Base-by-base conservation (phyloP, 2,329 filamentous ascomycete genomes). In the Penicillium freii region DNA sequence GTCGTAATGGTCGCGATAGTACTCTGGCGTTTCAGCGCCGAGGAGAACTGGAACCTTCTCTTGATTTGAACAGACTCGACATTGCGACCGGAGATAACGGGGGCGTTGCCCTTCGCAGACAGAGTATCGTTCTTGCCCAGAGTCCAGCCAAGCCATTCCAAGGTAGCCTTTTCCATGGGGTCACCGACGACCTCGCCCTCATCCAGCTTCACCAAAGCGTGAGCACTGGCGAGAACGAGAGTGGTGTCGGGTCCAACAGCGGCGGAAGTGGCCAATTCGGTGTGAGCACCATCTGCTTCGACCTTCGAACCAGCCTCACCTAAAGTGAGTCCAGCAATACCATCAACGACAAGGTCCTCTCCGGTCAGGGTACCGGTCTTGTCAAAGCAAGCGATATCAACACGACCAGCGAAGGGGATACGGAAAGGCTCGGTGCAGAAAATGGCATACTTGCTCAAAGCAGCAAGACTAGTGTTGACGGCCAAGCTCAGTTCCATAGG, bases 401-500 rank as follows among this genome's bases (percentile, higher is more conserved):
- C 90, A 62, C 94, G 90, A 33, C 94, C 94, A 64, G 92, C 95
- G 67, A 90, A 97, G 0, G 95, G 95, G 69, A 99, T 99, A 56
- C 94, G 88, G 86, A 99, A 99, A 29, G 94, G 94, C 75, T 99
- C 95, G 2, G 94, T 99, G 73, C 94, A 99, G 81, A 96, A 99
- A 69, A 99, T 99, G 59, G 95, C 94, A 66, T 88, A 93, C 75
- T 93, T 95, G 77, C 92, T 95, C 38, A 99, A 81, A 29, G 94
- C 93, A 49, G 94, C 92, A 74, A 99, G 80, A 82, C 91, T 96
- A 13, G 94, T 99, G 79, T 99, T 99, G 73, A 99, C 95, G 47
- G 95, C 95, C 69, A 99, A 81, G 76, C 90, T 96, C 51, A 99
- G 84, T 72, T 99, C 95, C 94, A 99, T 99, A 13, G 94, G 94